Evolutionary conservation across 2,329 filamentous ascomycete species (phyloP), one percentile per base, ranked within the genome.

Genomic region (Gnomoniopsis smithogilvyi): DNA sequence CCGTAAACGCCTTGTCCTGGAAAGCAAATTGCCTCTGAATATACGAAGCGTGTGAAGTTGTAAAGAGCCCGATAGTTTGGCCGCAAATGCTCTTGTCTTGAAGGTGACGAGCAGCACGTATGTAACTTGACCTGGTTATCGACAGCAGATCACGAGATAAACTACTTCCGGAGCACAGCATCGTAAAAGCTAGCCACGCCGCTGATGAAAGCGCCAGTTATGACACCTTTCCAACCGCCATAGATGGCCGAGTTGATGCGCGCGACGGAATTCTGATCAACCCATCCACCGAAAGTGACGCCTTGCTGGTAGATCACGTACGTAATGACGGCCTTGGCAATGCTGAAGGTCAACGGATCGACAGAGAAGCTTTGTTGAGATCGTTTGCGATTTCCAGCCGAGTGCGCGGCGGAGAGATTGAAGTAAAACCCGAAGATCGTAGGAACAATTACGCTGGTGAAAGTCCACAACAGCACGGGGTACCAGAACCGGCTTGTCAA

Each of bases 311-410:
- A 96, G 19, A 96, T 87, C 36, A 94, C 81, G 72, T 90, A 96
- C 8, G 90, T 87, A 60, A 93, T 74, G 56, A 98, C 72, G 0
- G 89, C 93, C 78, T 96, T 96, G 67, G 85, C 85, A 59, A 98
- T 87, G 77, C 93, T 96, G 76, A 96, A 99, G 22, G 88, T 90
- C 69, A 98, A 77, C 3, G 93, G 93, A 71, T 99, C 95, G 64
- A 94, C 86, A 6, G 80, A 76, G 64, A 88, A 86, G 64, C 85
- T 82, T 43, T 75, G 71, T 49, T 71, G 67, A 55, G 71, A 65
- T 45, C 70, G 70, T 69, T 78, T 80, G 64, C 77, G 79, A 64
- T 78, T 76, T 67, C 69, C 63, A 62, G 68, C 65, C 69, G 71
- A 73, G 67, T 71, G 77, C 67, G 78, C 81, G 51, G 79, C 76